Evolutionary conservation across 495 filamentous ascomycete genomes (phyloP).

Genomic region (Ramalina intermedia): DNA sequence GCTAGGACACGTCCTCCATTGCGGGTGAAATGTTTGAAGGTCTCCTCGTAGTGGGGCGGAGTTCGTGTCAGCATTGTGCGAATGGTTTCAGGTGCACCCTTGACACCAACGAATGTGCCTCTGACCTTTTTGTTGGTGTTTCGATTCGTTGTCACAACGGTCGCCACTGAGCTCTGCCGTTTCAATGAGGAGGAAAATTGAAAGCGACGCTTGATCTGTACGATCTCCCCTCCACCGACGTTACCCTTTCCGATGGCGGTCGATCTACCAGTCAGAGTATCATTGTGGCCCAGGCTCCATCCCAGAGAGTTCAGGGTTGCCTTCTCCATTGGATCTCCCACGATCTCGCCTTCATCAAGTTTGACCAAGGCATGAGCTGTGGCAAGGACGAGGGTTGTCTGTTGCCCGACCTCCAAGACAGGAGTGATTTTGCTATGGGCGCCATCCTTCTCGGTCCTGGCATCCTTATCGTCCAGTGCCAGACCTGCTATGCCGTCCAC

Average conservation of each 20-base stretch:
- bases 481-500: slow-evolving; percentile 95
- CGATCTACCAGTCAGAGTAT: slow-evolving; percentile 53
- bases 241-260: slow-evolving; percentile 26
- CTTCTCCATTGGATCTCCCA: slow-evolving; percentile 98
- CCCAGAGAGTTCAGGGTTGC: slow-evolving; percentile 79
- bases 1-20: slow-evolving; percentile 88
- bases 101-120: slow-evolving; percentile 84
- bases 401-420: slow-evolving; percentile 47
- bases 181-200: slow-evolving; percentile 97
- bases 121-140: slow-evolving; percentile 56
- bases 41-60: slow-evolving; percentile 89
- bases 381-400: slow-evolving; percentile 87
- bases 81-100: slow-evolving; percentile 95
- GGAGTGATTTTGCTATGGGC: slow-evolving; percentile 60
- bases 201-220: slow-evolving; percentile 91
- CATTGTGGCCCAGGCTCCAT: slow-evolving; percentile 80
- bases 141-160: slow-evolving; percentile 51
- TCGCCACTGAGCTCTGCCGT: slow-evolving; percentile 85
- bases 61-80: slow-evolving; percentile 74
- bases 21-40: slow-evolving; percentile 93
- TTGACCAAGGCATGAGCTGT: slow-evolving; percentile 93
- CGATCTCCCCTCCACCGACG: slow-evolving; percentile 41
- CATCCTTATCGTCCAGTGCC: slow-evolving; percentile 48
- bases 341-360: slow-evolving; percentile 90
- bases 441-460: slow-evolving; percentile 60